Percentiles rank a stretch among this genome's conserved stretches.
Conservation (phyloP, 139 green algal species). For the Pycnococcus provasolii region DNA sequence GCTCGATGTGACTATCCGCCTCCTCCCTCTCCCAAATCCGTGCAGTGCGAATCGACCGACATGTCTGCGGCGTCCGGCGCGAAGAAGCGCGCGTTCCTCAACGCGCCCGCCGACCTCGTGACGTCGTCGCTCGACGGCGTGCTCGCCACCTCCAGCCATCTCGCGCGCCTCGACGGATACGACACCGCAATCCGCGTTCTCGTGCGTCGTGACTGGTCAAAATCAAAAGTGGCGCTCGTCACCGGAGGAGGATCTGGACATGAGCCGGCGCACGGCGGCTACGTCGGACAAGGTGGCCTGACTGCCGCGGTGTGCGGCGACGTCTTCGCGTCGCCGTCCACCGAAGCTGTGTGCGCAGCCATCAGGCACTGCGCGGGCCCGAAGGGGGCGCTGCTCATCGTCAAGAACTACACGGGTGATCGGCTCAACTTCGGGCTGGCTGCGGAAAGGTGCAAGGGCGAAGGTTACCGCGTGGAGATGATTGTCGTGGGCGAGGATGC, state of each 20-base stretch:
- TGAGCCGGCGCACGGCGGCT: conserved; percentile 68
- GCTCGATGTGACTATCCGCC: too few species aligned
- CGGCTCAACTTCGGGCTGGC: conserved; percentile 83
- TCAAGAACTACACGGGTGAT: conserved; percentile 90
- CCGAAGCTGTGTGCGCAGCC: conserved; percentile 61
- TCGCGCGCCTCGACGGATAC: too few species aligned
- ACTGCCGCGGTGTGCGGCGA: conserved; percentile 76
- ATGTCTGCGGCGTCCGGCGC: too few species aligned
- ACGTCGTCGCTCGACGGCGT: too few species aligned
- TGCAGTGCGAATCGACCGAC: too few species aligned
- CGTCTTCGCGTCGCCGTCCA: conserved; percentile 65
- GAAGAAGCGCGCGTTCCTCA: too few species aligned
- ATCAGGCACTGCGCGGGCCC: conserved; percentile 53
- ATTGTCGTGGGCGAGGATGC: conserved; percentile 59
- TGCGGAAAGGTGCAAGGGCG: conserved; percentile 42
- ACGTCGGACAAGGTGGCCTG: conserved; percentile 74
- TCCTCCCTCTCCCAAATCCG: too few species aligned
- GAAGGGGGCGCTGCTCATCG: conserved; percentile 43
- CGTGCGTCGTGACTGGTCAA: too few species aligned
- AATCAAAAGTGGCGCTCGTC: too few species aligned
- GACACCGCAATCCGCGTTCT: too few species aligned
- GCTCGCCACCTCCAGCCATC: too few species aligned
- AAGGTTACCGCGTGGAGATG: conserved; percentile 25
- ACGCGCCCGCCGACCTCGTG: too few species aligned
- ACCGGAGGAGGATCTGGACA: conserved; percentile 67